phyloP scores from a whole-genome alignment of 305 asterid genomes.

The Fraxinus greggii region DNA sequence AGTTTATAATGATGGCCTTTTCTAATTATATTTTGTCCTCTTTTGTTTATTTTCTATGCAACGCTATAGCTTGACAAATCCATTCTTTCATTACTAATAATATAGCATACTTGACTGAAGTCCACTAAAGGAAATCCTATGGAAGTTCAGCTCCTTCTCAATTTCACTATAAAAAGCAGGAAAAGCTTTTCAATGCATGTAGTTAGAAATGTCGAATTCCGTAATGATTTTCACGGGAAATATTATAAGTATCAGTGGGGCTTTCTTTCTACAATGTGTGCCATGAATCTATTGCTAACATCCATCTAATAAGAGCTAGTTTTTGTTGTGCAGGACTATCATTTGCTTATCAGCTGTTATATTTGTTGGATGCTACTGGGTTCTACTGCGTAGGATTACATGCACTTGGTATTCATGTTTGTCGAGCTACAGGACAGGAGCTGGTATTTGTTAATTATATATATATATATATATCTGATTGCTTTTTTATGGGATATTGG shows the following conservation, averaged over 20 bases:
- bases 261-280: conserved; percentile 11
- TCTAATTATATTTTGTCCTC: conserved; percentile 15
- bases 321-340: conserved; percentile 61
- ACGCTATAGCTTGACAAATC: neutral
- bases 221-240: neutral
- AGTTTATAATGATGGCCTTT: conserved; percentile 1
- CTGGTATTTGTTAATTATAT: conserved; percentile 51
- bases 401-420: conserved; percentile 88
- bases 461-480: conserved; percentile 12
- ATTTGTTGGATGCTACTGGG: conserved; percentile 77
- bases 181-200: neutral
- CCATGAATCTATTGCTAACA: conserved; percentile 17
- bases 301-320: conserved; percentile 26
- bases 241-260: conserved; percentile 11
- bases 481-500: conserved; percentile 5
- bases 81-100: neutral
- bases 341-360: conserved; percentile 91
- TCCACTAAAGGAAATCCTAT: neutral
- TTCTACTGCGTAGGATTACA: conserved; percentile 77
- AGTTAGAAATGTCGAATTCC: neutral
- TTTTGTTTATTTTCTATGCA: neutral
- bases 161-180: neutral
- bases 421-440: conserved; percentile 99
- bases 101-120: neutral
- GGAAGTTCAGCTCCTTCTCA: neutral